A percentile compares a stretch with the other conserved stretches of the same genome.
These are phyloP conservation scores for Paramecium bursaria DNA, from an alignment of 73 alveolate species.

Conservation along the genomic window DNA sequence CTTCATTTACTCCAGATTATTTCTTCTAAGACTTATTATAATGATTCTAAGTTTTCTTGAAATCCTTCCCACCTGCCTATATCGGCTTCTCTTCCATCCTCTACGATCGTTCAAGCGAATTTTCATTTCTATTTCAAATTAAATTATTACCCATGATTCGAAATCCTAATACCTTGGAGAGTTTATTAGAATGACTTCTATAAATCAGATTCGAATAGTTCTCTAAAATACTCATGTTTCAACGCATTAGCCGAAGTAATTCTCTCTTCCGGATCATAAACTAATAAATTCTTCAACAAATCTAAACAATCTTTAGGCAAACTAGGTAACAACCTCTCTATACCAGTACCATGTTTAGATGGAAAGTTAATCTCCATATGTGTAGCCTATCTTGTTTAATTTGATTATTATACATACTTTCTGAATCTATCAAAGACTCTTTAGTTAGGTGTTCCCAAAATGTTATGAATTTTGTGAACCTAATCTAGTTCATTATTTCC, in stretches of 20 bases:
- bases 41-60: slow-evolving; percentile 31
- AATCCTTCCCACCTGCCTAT: slow-evolving; percentile 2
- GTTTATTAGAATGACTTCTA: slow-evolving; percentile 21
- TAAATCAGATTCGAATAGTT: slow-evolving; percentile 41
- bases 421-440: slow-evolving; percentile 84
- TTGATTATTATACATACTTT: slow-evolving; percentile 27
- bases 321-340: slow-evolving; percentile 79
- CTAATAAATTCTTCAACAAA: slow-evolving; percentile 64
- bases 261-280: slow-evolving; percentile 69
- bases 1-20: slow-evolving; percentile 20
- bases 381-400: slow-evolving; percentile 66
- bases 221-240: slow-evolving; percentile 65
- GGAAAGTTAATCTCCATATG: slow-evolving; percentile 93
- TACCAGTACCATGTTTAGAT: slow-evolving; percentile 88
- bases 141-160: slow-evolving; percentile 11
- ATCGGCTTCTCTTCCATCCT: slow-evolving; percentile 14
- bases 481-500: slow-evolving; percentile 98
- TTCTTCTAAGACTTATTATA: slow-evolving; percentile 29
- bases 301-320: slow-evolving; percentile 76
- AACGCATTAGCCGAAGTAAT: slow-evolving; percentile 67
- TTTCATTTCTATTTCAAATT: slow-evolving; percentile 5
- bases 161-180: slow-evolving; percentile 16
- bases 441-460: slow-evolving; percentile 93
- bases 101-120: slow-evolving; percentile 3
- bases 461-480: slow-evolving; percentile 94